Percentiles rank a stretch among this genome's conserved stretches.
Evolutionary conservation across 331 rosid genomes (phyloP).

Genomic region (Acacia concinna): DNA sequence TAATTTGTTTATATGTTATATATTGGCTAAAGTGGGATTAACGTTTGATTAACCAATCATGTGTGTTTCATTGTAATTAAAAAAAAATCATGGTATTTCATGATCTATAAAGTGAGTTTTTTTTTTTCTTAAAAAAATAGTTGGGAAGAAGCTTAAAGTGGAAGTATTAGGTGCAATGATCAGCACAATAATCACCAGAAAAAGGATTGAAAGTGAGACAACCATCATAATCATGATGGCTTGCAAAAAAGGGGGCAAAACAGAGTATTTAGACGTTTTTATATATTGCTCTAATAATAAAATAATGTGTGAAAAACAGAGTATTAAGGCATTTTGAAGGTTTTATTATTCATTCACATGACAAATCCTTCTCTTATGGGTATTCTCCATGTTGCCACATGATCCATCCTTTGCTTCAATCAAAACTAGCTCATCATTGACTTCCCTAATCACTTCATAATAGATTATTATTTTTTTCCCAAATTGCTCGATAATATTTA

Average conservation of each 20-base stretch:
- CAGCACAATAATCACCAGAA: neutral
- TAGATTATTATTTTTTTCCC: neutral
- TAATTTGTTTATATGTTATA: neutral
- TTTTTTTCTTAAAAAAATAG: no score
- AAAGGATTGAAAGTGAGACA: neutral
- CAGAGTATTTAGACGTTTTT: neutral
- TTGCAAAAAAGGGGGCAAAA: neutral
- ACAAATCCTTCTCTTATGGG: slow-evolving; percentile 20
- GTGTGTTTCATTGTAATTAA: neutral
- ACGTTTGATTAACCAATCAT: neutral
- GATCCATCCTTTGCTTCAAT: neutral
- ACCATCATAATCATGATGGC: neutral
- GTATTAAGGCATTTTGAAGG: slow-evolving; percentile 23
- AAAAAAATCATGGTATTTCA: neutral
- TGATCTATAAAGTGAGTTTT: neutral
- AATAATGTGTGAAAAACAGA: neutral
- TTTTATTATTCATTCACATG: slow-evolving; percentile 33
- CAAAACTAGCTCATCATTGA: neutral
- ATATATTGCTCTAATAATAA: neutral
- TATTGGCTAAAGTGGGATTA: neutral
- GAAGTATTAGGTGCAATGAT: neutral
- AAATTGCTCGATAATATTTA: no score
- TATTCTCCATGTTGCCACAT: neutral
- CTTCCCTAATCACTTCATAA: neutral
- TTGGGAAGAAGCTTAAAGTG: slow-evolving; percentile 1